Base-by-base conservation (phyloP, 495 filamentous ascomycete genomes). In the Podospora didyma region DNA sequence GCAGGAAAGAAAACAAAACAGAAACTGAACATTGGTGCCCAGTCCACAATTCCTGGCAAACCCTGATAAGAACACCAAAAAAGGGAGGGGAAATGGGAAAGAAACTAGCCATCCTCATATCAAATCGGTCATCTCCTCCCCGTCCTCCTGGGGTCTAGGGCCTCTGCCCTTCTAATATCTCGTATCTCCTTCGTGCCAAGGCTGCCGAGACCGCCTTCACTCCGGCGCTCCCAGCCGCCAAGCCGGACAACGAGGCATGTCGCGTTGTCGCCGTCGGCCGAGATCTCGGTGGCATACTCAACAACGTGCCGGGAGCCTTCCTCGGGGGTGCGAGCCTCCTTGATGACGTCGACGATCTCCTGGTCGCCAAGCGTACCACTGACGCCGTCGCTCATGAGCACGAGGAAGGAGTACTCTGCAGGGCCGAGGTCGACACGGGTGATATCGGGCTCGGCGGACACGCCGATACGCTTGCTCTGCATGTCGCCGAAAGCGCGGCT, bases 261-360 rank as follows among this genome's bases (percentile, higher is more conserved):
- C 10, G 92, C 90, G 78, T 98, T 98, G 69, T 98, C 93, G 0
- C 87, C 93, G 51, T 91, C 86, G 7, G 67, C 78, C 19, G 80
- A 84, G 14, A 95, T 86, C 75, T 97, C 95, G 3, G 86, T 92
- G 2, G 93, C 92, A 65, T 91, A 96, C 31, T 81, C 81, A 26
- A 95, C 89, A 11, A 98, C 84, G 54, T 88, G 83, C 47, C 77
- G 80, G 2, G 89, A 83, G 2, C 83, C 94, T 71, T 96, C 82
- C 59, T 96, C 92, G 0, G 94, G 94, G 0, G 95, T 98, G 63
- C 76, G 82, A 7, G 89, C 88, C 70, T 98, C 94, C 67, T 97
- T 98, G 56, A 97, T 80, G 24, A 97, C 85, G 65, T 98, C 94
- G 22, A 96, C 90, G 55, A 97, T 86, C 74, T 98, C 94, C 73